These are phyloP conservation scores for Penicillium sp. DNA, from an alignment of 2,329 filamentous ascomycete genomes.

Conservation along the genomic window DNA sequence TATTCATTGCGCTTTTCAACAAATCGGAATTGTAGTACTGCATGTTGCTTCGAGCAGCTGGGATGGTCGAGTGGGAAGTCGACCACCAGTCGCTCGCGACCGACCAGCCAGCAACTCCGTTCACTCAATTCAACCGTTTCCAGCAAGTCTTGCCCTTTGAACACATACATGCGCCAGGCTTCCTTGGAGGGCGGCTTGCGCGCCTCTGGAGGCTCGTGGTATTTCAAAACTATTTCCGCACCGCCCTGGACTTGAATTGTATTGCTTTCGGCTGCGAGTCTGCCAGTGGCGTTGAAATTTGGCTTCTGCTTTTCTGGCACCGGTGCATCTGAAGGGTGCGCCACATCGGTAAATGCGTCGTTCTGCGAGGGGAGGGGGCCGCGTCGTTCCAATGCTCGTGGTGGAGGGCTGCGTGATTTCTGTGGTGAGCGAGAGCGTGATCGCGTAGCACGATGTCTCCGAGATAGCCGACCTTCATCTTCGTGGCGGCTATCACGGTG, in stretches of 20 bases:
- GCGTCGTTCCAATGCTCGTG: conserved; percentile 33
- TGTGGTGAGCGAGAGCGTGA: conserved; percentile 27
- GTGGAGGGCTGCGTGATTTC: conserved; percentile 26
- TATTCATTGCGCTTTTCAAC: conserved; percentile 80
- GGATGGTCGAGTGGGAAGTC: conserved; percentile 86
- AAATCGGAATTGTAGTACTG: conserved; percentile 88
- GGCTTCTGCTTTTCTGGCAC: conserved; percentile 67
- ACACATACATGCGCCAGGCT: conserved; percentile 86
- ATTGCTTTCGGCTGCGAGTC: conserved; percentile 86
- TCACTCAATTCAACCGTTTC: conserved; percentile 75
- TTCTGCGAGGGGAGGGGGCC: conserved; percentile 48
- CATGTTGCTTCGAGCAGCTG: conserved; percentile 92
- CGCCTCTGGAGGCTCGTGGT: conserved; percentile 91
- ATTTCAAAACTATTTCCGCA: conserved; percentile 75
- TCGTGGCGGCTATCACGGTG: conserved; percentile 28
- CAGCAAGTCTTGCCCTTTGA: conserved; percentile 77
- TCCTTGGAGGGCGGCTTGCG: conserved; percentile 78
- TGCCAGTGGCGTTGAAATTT: conserved; percentile 77
- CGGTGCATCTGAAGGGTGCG: conserved; percentile 27
- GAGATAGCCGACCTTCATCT: conserved; percentile 23
- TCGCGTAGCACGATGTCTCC: conserved; percentile 22
- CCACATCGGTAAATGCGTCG: conserved; percentile 43
- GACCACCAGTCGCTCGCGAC: conserved; percentile 74
- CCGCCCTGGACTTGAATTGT: conserved; percentile 62
- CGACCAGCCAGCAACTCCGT: conserved; percentile 87